Conservation (phyloP, 768 basidiomycete genomes). For the Ramaria sp. region DNA sequence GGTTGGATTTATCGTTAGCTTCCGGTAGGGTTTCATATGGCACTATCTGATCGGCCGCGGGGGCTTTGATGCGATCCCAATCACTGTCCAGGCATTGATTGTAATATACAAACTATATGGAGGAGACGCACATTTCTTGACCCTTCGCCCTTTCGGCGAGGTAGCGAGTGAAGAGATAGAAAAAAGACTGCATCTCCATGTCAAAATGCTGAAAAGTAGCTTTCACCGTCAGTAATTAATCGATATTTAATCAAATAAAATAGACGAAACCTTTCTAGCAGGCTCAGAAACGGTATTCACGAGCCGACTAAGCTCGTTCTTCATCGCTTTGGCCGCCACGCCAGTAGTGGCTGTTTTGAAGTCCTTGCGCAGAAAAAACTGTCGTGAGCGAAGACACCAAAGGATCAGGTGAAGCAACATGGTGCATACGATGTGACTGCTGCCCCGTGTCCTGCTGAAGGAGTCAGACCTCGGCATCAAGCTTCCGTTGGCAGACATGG, state of each 20-base stretch:
- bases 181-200: conserved; percentile 94
- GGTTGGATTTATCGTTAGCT: conserved; percentile 45
- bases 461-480: conserved; percentile 55
- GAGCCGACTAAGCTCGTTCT: conserved; percentile 94
- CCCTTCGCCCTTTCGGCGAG: conserved; percentile 80
- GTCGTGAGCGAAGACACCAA: background rate
- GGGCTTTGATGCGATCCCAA: conserved; percentile 85
- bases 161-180: conserved; percentile 92
- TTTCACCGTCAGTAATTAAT: background rate
- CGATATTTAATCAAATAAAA: background rate
- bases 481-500: conserved; percentile 29
- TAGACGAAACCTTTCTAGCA: conserved; percentile 60
- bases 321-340: conserved; percentile 91
- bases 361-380: conserved; percentile 25
- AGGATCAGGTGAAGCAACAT: conserved; percentile 1
- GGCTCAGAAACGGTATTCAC: conserved; percentile 77
- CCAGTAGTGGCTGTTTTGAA: conserved; percentile 98
- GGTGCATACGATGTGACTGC: conserved; percentile 50
- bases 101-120: conserved; percentile 9
- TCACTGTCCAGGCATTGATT: conserved; percentile 34
- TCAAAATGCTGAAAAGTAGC: conserved; percentile 60
- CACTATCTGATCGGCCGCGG: conserved; percentile 76
- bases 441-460: conserved; percentile 64
- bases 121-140: conserved; percentile 63
- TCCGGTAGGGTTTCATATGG: conserved; percentile 66